These are phyloP conservation scores for Tilletia caries DNA, from an alignment of 1,284 basidiomycete genomes.

Conservation along the genomic window DNA sequence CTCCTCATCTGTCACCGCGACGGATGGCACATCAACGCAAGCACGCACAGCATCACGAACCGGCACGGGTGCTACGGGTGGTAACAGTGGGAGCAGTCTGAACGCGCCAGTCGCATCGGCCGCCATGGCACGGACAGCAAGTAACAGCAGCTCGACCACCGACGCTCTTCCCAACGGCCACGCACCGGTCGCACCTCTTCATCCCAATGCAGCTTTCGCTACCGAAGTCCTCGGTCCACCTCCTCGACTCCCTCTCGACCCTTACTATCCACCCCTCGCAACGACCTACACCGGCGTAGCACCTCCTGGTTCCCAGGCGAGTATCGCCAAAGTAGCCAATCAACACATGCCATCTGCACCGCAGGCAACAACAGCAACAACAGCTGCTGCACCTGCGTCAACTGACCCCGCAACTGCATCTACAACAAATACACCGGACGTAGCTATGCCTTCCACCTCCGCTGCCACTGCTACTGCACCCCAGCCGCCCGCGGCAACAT, in stretches of 20 bases:
- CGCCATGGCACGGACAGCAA: background rate
- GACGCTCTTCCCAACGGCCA: background rate
- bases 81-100: too few relatives aligned
- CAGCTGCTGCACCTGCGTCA: conserved; percentile 21
- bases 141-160: background rate
- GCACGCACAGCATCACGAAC: too few relatives aligned
- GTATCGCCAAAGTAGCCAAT: conserved; percentile 19
- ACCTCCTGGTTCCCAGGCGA: conserved; percentile 6
- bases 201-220: conserved; percentile 2
- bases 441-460: conserved; percentile 16
- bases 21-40: too few relatives aligned
- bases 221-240: conserved; percentile 39
- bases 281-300: conserved; percentile 21
- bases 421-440: too few relatives aligned
- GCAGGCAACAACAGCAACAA: conserved; percentile 14
- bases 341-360: conserved; percentile 16
- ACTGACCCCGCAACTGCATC: background rate
- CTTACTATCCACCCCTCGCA: conserved; percentile 29
- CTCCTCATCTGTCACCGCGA: too few relatives aligned
- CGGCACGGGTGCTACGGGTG: too few relatives aligned
- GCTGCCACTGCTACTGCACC: conserved; percentile 22
- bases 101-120: too few relatives aligned
- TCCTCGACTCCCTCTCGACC: conserved; percentile 24
- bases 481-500: background rate
- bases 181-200: background rate